Evolutionary conservation across 176 grass and related monocot species (phyloP).

Genomic region (Poa annua): DNA sequence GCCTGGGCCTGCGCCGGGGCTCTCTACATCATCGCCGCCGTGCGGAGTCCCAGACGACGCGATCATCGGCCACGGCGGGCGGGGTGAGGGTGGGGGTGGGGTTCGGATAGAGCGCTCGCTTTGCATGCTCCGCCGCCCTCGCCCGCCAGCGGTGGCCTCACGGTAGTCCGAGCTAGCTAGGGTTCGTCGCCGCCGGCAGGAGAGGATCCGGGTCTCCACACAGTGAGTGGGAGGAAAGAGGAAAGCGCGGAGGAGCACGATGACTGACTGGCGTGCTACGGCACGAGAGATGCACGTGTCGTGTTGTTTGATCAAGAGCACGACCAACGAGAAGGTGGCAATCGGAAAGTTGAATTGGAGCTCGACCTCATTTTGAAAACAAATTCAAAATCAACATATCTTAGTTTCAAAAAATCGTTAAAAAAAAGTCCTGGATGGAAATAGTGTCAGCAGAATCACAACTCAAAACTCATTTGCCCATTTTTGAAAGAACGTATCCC

Average conservation of each 20-base stretch:
- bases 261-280: not conserved
- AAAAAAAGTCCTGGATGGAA: too few species aligned
- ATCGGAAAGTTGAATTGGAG: too few species aligned
- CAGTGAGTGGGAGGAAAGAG: too few species aligned
- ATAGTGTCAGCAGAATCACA: too few species aligned
- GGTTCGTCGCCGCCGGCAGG: not conserved
- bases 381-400: too few species aligned
- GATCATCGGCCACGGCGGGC: constrained; percentile 31
- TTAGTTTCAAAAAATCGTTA: too few species aligned
- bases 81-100: not conserved
- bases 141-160: not conserved
- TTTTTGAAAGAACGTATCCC: too few species aligned
- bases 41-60: not conserved
- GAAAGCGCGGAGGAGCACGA: not conserved
- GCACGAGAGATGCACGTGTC: too few species aligned
- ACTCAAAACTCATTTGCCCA: too few species aligned
- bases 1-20: not conserved
- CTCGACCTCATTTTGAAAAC: too few species aligned
- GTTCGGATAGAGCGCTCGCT: constrained; percentile 8
- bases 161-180: not conserved
- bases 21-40: constrained; percentile 39
- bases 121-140: not conserved
- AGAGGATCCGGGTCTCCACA: not conserved
- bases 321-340: too few species aligned
- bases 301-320: too few species aligned